Evolutionary conservation across 139 green algal species (phyloP).

Genomic region (Auxenochlorella pyrenoidosa): DNA sequence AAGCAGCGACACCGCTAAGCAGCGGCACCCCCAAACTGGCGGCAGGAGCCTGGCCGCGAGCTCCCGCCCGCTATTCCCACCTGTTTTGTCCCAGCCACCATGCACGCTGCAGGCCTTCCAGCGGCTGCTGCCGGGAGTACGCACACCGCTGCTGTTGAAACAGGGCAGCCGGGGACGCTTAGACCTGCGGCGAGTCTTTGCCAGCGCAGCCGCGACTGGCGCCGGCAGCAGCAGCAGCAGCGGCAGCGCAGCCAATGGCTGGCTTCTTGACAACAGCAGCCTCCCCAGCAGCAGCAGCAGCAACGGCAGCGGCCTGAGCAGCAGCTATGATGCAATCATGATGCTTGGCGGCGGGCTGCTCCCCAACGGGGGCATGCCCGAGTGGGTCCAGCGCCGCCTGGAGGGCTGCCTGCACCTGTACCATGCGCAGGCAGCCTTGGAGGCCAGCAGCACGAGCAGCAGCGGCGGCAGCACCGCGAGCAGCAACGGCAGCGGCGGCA

Average conservation of each 20-base stretch:
- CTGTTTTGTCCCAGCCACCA: too few species aligned
- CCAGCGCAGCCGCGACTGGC: neutral
- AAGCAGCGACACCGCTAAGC: too few species aligned
- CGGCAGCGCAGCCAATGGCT: neutral
- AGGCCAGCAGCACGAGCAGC: slow-evolving; percentile 6
- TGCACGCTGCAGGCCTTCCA: too few species aligned
- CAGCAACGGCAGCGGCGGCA: neutral
- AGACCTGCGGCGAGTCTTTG: neutral
- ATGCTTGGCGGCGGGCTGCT: slow-evolving; percentile 59
- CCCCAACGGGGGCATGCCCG: slow-evolving; percentile 54
- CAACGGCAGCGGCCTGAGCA: neutral
- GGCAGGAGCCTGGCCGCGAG: too few species aligned
- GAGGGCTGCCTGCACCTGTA: slow-evolving; percentile 48
- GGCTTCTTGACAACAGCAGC: neutral
- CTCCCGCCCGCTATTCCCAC: too few species aligned
- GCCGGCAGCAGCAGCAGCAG: slow-evolving; percentile 1
- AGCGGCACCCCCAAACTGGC: too few species aligned
- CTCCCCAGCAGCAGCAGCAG: neutral
- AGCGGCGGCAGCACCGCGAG: neutral
- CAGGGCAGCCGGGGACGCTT: neutral
- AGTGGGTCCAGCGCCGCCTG: slow-evolving; percentile 59
- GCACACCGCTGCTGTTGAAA: neutral
- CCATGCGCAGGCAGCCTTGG: neutral
- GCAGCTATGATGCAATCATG: slow-evolving; percentile 43
- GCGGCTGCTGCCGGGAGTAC: neutral